Conservation (phyloP, 805 yeast genomes). For the Candida golubevii region DNA sequence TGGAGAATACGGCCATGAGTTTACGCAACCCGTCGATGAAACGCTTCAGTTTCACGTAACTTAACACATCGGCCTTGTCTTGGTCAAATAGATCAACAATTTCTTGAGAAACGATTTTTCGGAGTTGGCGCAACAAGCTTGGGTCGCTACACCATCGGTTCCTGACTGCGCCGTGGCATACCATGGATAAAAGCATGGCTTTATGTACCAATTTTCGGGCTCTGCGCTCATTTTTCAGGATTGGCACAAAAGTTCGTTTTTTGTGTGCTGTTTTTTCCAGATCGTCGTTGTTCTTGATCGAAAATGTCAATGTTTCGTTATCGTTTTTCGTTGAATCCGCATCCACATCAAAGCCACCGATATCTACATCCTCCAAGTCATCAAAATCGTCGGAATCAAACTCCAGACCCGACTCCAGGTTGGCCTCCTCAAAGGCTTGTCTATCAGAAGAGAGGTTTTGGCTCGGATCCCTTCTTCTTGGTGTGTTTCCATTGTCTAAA, state of each 20-base stretch:
- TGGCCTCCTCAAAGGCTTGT: not conserved
- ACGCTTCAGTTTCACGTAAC: conserved; percentile 52
- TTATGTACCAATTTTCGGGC: conserved; percentile 55
- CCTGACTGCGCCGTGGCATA: conserved; percentile 62
- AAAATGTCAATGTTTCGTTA: conserved; percentile 16
- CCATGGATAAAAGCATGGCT: conserved; percentile 52
- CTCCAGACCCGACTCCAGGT: conserved; percentile 2
- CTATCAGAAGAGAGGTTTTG: too few relatives aligned
- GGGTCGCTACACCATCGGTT: conserved; percentile 70
- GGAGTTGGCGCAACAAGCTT: conserved; percentile 36
- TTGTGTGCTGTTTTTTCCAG: conserved; percentile 13
- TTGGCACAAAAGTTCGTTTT: conserved; percentile 29
- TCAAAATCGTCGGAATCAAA: conserved; percentile 34
- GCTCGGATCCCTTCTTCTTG: too few relatives aligned
- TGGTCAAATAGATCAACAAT: conserved; percentile 42
- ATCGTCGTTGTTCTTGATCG: conserved; percentile 6
- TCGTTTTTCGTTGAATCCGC: not conserved
- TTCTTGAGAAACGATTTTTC: conserved; percentile 44
- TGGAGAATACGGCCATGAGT: conserved; percentile 59
- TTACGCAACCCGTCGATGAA: conserved; percentile 74
- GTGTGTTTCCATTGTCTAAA: not conserved
- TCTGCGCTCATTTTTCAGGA: conserved; percentile 52
- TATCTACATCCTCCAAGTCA: conserved; percentile 29
- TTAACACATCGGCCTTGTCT: conserved; percentile 12
- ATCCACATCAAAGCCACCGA: conserved; percentile 13